Conservation (phyloP, 495 filamentous ascomycete species). For the Aspergillus cristatus region DNA sequence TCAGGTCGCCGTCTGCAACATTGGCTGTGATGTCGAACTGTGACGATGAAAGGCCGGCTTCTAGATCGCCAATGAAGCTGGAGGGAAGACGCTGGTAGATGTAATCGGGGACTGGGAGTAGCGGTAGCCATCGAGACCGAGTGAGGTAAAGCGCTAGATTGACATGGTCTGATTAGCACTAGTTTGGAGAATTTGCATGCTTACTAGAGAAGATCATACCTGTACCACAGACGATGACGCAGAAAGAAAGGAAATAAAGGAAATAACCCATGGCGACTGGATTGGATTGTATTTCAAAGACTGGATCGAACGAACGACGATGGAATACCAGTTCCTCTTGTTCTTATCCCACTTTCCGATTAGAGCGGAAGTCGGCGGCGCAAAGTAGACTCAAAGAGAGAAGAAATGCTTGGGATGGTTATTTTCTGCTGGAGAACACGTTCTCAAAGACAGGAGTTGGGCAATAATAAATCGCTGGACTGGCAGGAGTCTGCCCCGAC, state of each 20-base stretch:
- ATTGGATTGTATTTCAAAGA: neutral
- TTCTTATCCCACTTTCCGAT: too few relatives aligned
- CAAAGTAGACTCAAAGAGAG: neutral
- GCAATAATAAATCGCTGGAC: neutral
- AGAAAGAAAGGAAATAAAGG: conserved; percentile 63
- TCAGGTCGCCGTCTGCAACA: conserved; percentile 62
- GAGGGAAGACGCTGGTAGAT: conserved; percentile 66
- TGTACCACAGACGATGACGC: conserved; percentile 51
- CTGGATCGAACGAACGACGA: neutral
- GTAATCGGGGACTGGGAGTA: conserved; percentile 49
- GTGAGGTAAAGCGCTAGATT: conserved; percentile 63
- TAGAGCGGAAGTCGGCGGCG: neutral
- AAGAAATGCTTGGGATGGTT: conserved; percentile 1
- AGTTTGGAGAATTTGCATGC: neutral
- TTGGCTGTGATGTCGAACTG: conserved; percentile 77
- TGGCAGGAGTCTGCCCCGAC: conserved; percentile 6
- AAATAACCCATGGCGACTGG: conserved; percentile 49
- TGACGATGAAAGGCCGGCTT: conserved; percentile 71
- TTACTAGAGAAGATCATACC: conserved; percentile 30
- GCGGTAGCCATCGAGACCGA: conserved; percentile 63
- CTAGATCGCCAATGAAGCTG: conserved; percentile 69
- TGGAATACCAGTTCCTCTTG: too few relatives aligned
- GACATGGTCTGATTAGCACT: conserved; percentile 7
- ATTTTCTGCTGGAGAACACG: neutral
- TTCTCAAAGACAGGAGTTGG: neutral